Evolutionary conservation across 2,329 filamentous ascomycete species (phyloP).

Genomic region (Pseudocercospora ulei): DNA sequence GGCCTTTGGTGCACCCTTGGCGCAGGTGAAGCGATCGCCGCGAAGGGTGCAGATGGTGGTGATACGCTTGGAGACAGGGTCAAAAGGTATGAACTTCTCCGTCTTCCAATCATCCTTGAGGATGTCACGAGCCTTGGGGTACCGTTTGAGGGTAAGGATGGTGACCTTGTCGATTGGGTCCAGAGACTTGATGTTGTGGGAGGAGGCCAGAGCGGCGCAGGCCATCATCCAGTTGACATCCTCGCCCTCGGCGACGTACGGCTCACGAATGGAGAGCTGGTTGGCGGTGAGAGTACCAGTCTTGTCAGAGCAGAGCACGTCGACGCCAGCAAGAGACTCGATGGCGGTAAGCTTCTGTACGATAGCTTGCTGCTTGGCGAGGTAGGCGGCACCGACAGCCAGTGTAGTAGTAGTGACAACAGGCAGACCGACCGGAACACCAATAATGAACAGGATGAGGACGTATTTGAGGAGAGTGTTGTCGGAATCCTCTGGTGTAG

Average conservation of each 20-base stretch:
- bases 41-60: constrained; percentile 60
- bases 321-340: constrained; percentile 65
- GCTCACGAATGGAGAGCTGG: constrained; percentile 66
- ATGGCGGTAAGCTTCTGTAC: constrained; percentile 72
- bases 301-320: constrained; percentile 73
- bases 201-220: constrained; percentile 64
- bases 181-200: constrained; percentile 68
- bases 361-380: constrained; percentile 68
- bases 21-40: constrained; percentile 60
- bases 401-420: constrained; percentile 70
- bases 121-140: constrained; percentile 68
- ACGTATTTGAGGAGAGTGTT: constrained; percentile 59
- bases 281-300: constrained; percentile 67
- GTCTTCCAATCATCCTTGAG: constrained; percentile 65
- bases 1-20: constrained; percentile 69
- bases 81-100: constrained; percentile 67
- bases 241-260: constrained; percentile 64
- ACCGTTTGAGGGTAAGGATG: constrained; percentile 63
- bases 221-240: constrained; percentile 82
- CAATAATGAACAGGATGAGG: constrained; percentile 63
- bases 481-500: constrained; percentile 49
- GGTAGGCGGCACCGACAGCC: constrained; percentile 66
- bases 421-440: constrained; percentile 69
- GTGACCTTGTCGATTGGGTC: constrained; percentile 74
- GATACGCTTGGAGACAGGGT: constrained; percentile 71